phyloP scores from a whole-genome alignment of 2,329 filamentous ascomycete genomes.

The Amauroascus verrucosus region DNA sequence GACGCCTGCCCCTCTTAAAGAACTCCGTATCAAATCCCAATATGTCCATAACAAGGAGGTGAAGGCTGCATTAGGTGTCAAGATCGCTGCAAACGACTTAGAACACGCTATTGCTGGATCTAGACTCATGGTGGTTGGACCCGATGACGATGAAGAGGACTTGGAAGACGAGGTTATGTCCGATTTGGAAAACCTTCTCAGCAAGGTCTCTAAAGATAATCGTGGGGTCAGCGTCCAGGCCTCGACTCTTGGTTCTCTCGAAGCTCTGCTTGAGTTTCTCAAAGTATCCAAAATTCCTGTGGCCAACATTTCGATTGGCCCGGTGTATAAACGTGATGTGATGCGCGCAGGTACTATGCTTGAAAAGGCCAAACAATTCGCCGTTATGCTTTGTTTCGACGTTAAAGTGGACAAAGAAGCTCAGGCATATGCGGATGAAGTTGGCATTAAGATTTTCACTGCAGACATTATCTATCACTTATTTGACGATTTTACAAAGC shows the following conservation, averaged over 20 bases:
- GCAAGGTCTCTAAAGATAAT: conserved; percentile 80
- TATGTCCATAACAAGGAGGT: conserved; percentile 99
- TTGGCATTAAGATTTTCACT: conserved; percentile 94
- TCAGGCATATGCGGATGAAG: conserved; percentile 76
- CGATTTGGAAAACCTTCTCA: conserved; percentile 83
- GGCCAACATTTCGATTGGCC: conserved; percentile 91
- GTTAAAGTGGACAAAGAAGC: conserved; percentile 99
- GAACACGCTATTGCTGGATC: conserved; percentile 96
- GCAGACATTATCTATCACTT: conserved; percentile 99
- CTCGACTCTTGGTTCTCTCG: conserved; percentile 90
- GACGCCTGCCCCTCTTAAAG: conserved; percentile 84
- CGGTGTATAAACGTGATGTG: conserved; percentile 95
- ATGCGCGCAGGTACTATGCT: conserved; percentile 91
- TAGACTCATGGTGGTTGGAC: conserved; percentile 82
- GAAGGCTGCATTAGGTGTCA: conserved; percentile 96
- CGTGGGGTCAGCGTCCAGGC: conserved; percentile 95
- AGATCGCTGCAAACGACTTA: conserved; percentile 92
- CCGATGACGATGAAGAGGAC: conserved; percentile 93
- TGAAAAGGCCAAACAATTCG: conserved; percentile 87
- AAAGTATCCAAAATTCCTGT: conserved; percentile 95
- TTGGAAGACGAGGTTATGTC: conserved; percentile 93
- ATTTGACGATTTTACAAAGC: conserved; percentile 91
- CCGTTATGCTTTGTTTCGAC: conserved; percentile 99
- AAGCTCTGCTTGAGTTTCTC: conserved; percentile 92
- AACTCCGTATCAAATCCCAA: conserved; percentile 85